phyloP scores from a whole-genome alignment of 179 eudicot species.

The Sideroxylon spinosum region DNA sequence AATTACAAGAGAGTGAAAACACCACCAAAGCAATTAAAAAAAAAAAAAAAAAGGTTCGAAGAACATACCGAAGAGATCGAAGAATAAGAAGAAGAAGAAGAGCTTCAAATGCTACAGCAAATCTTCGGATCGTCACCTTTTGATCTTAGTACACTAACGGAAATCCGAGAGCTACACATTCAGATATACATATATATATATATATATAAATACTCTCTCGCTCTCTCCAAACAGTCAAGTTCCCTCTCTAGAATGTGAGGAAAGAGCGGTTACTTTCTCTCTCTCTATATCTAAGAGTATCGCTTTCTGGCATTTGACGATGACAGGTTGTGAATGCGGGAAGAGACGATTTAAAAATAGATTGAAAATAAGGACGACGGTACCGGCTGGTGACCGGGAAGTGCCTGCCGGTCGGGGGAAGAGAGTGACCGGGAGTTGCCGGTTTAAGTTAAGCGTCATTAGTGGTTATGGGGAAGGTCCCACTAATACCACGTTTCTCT shows the following conservation, averaged over 20 bases:
- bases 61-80: conserved; percentile 15
- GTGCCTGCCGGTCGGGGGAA: conserved; percentile 33
- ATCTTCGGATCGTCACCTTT: no score
- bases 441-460: conserved; percentile 29
- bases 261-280: background rate
- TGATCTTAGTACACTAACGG: no score
- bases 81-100: conserved; percentile 3
- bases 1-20: background rate
- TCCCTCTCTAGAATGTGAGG: conserved; percentile 6
- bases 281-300: background rate
- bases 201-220: no score
- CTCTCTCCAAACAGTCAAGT: background rate
- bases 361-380: background rate
- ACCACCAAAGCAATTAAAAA: background rate
- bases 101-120: background rate
- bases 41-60: background rate
- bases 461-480: background rate
- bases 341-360: conserved; percentile 7
- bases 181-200: no score
- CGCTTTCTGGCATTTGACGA: background rate
- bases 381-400: conserved; percentile 15
- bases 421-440: conserved; percentile 30
- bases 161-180: no score
- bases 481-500: no score
- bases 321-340: conserved; percentile 19